phyloP scores from a whole-genome alignment of 2,329 filamentous ascomycete genomes.

The Monosporascus sp. region DNA sequence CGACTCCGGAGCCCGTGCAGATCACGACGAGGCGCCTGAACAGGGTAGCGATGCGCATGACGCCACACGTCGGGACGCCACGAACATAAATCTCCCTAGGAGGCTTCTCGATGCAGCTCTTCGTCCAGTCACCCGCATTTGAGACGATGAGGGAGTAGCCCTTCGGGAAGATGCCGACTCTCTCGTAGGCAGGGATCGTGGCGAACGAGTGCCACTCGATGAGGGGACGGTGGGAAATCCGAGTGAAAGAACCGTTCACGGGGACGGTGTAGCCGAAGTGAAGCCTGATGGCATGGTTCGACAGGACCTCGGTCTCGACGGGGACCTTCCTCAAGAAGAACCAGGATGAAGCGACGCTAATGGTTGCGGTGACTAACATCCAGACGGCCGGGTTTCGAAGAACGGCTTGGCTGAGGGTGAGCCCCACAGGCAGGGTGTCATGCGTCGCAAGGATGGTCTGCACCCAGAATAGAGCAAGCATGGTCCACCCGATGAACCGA shows the following conservation, averaged over 20 bases:
- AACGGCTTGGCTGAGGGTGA: slow-evolving; percentile 31
- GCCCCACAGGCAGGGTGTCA: slow-evolving; percentile 25
- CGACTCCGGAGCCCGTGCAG: slow-evolving; percentile 70
- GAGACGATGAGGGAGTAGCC: slow-evolving; percentile 68
- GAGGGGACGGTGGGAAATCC: slow-evolving; percentile 59
- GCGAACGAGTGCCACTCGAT: slow-evolving; percentile 74
- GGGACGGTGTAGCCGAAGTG: slow-evolving; percentile 62
- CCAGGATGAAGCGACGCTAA: slow-evolving; percentile 69
- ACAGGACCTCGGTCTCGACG: slow-evolving; percentile 64
- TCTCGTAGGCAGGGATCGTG: slow-evolving; percentile 56
- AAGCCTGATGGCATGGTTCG: slow-evolving; percentile 66
- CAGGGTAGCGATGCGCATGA: slow-evolving; percentile 62
- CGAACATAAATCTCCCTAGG: slow-evolving; percentile 63
- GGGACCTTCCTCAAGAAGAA: slow-evolving; percentile 61
- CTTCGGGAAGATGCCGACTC: slow-evolving; percentile 28
- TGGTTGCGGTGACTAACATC: slow-evolving; percentile 60
- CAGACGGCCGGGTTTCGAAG: slow-evolving; percentile 51
- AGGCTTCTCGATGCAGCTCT: slow-evolving; percentile 54
- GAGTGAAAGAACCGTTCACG: slow-evolving; percentile 50
- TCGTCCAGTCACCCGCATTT: slow-evolving; percentile 73
- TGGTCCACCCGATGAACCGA: slow-evolving; percentile 68
- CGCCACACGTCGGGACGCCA: slow-evolving; percentile 61
- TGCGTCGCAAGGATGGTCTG: slow-evolving; percentile 54
- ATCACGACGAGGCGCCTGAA: slow-evolving; percentile 64
- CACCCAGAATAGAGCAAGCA: slow-evolving; percentile 60